Evolutionary conservation across 805 yeast species (phyloP), one percentile per base, ranked within the genome.

Genomic region (Saccharomycopsis fibuligera): DNA sequence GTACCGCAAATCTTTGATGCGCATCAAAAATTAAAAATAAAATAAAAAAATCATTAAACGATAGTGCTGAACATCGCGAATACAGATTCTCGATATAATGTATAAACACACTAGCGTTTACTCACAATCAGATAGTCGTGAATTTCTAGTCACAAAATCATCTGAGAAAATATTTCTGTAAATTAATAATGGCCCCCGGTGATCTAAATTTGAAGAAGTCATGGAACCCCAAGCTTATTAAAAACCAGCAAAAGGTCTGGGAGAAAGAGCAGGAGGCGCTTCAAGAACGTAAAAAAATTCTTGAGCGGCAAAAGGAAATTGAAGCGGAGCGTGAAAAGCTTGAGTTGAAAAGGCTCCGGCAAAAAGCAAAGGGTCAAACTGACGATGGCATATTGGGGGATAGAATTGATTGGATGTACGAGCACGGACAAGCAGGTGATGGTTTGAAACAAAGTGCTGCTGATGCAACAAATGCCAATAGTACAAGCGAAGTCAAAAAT

Each of bases 201-300:
- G 96, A 90, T 63, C 72, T 91, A 54, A 91, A 91, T 62, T 65
- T 90, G 48, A 85, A 91, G 68, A 91, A 91, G 63, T 91, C 98
- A 53, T 91, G 98, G 99, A 88, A 91, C 64, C 97, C 99, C 2
- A 90, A 84, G 41, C 71, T 87, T 44, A 69, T 86, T 61, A 86
- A 83, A 62, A 91, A 91, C 70, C 88, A 83, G 65, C 82, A 81
- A 56, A 85, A 82, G 59, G 90, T 91, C 31, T 84, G 95, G 91
- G 73, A 79, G 55, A 73, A 70, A 47, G 97, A 93, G 60, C 89
- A 86, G 60, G 82, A 82, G 36, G 80, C 84, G 6, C 66, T 87
- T 5, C 75, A 75, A n/a, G 95, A 86, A 58, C 75, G 81, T 42
- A 75, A 76, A 56, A 75, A 76, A 58, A 78, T 82, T 30, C 73